Base-by-base conservation (phyloP, 805 yeast genomes). In the Maudiozyma pseudohumilis region DNA sequence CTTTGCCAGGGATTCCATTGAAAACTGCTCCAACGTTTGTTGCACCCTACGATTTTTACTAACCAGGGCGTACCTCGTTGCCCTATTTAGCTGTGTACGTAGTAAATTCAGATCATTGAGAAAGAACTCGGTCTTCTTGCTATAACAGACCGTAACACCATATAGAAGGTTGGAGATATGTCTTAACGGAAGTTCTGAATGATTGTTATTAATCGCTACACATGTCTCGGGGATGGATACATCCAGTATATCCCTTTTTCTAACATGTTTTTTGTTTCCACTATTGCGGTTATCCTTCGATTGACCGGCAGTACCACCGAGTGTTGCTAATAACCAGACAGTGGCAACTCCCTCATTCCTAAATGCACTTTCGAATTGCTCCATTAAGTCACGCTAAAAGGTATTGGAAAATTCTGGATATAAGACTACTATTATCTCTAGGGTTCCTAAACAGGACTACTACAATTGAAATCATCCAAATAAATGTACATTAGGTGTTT, bases 191-290 rank as follows among this genome's bases (percentile, higher is more conserved):
- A 56, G 31, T 1, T 47, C 40, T 10, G 31, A 25, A 6, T 46
- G 49, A 21, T 42, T 45, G 5, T 43, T 32, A 20, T 50, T 43
- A 12, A 56, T 48, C 1, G 45, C 41, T 17, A 45, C 43, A 40
- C 61, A 57, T 5, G 61, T 51, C n/a, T 48, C 40, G 2, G 60
- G 59, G 6, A 59, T 59, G 1, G 56, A 56, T 11, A 59, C 48
- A n/a, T 49, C 48, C 3, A 55, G 30, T 13, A 59, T 57, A 36
- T 56, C 60, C 35, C 45, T 53, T 32, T 53, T 59, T 29, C 47
- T 52, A n/a, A 56, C 38, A 12, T 7, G 11, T 8, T 16, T 16
- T 9, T 28, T 28, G 11, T 28, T 28, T 16, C n/a, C 16, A 16
- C 18, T 2, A 26, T 26, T 7, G 2, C 16, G 7, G 13, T 17